Percentiles rank a stretch among this genome's conserved stretches.
phyloP scores from a whole-genome alignment of 345 rosid species.

The Gossypium rotundifolium region DNA sequence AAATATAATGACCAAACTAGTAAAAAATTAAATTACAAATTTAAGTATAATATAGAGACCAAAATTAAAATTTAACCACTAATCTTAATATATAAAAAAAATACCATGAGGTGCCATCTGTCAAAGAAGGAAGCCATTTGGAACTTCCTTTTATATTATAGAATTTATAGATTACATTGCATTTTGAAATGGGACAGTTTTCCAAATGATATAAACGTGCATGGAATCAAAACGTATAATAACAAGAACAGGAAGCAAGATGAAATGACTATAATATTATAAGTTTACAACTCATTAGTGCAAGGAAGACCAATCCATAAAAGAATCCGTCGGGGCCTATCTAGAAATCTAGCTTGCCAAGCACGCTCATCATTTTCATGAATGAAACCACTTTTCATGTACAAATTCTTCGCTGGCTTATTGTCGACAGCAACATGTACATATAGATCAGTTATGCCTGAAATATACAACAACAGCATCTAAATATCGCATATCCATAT shows the following conservation, averaged over 20 bases:
- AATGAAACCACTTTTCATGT: slow-evolving; percentile 66
- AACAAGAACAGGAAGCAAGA: background rate
- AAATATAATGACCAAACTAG: too few species aligned
- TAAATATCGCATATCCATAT: background rate
- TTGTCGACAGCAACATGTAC: slow-evolving; percentile 84
- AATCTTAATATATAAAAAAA: too few species aligned
- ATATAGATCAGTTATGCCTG: slow-evolving; percentile 85
- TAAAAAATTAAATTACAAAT: too few species aligned
- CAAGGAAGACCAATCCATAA: slow-evolving; percentile 57
- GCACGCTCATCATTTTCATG: slow-evolving; percentile 77
- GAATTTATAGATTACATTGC: slow-evolving; percentile 8
- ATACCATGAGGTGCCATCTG: too few species aligned
- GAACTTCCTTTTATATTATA: too few species aligned
- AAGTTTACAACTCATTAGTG: slow-evolving; percentile 22
- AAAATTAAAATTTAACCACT: too few species aligned
- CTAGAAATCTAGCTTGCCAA: slow-evolving; percentile 90
- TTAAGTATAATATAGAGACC: too few species aligned
- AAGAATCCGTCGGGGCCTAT: slow-evolving; percentile 67
- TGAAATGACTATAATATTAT: background rate
- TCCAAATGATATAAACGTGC: background rate
- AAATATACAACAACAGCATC: background rate
- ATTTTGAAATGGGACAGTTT: background rate
- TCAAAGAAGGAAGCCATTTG: too few species aligned
- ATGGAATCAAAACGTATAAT: background rate
- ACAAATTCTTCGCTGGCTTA: slow-evolving; percentile 74